Percentiles rank a stretch among this genome's conserved stretches.
Evolutionary conservation across 345 rosid genomes (phyloP).

Genomic region (Eutrema japonicum): DNA sequence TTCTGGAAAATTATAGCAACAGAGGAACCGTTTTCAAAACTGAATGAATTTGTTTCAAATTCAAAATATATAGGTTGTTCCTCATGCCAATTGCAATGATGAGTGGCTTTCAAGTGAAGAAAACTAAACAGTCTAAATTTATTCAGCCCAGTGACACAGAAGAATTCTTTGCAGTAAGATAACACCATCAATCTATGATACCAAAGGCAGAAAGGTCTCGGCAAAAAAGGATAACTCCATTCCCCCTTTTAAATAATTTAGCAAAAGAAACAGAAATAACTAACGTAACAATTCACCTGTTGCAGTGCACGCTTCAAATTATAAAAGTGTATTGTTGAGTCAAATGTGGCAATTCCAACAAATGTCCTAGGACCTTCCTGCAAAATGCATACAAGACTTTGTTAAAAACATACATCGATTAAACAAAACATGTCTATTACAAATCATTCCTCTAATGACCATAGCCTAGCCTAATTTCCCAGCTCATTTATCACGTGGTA

Average conservation of each 20-base stretch:
- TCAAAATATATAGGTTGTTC: background rate
- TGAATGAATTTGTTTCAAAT: slow-evolving; percentile 4
- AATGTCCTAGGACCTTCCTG: slow-evolving; percentile 98
- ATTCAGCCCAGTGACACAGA: slow-evolving; percentile 11
- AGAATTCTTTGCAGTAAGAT: slow-evolving; percentile 14
- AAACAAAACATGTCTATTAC: background rate
- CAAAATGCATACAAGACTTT: slow-evolving; percentile 35
- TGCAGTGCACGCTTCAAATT: slow-evolving; percentile 94
- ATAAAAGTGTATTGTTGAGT: slow-evolving; percentile 93
- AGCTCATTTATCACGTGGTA: slow-evolving; percentile 8
- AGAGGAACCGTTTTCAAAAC: background rate
- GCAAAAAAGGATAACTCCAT: slow-evolving; percentile 9
- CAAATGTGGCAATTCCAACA: slow-evolving; percentile 98
- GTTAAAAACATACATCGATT: slow-evolving; percentile 7
- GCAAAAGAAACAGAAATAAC: slow-evolving; percentile 19
- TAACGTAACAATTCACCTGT: slow-evolving; percentile 57
- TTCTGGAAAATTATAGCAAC: slow-evolving; percentile 16
- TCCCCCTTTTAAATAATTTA: background rate
- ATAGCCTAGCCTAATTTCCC: slow-evolving; percentile 10
- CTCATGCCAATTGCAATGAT: slow-evolving; percentile 1
- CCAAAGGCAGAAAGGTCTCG: slow-evolving; percentile 2
- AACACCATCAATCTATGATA: slow-evolving; percentile 22
- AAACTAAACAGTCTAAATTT: slow-evolving; percentile 4
- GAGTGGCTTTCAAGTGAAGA: slow-evolving; percentile 15
- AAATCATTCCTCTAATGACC: slow-evolving; percentile 25